Percentiles rank a stretch among this genome's conserved stretches.
Conservation (phyloP, 345 rosid species). For the Lepidium africanum region DNA sequence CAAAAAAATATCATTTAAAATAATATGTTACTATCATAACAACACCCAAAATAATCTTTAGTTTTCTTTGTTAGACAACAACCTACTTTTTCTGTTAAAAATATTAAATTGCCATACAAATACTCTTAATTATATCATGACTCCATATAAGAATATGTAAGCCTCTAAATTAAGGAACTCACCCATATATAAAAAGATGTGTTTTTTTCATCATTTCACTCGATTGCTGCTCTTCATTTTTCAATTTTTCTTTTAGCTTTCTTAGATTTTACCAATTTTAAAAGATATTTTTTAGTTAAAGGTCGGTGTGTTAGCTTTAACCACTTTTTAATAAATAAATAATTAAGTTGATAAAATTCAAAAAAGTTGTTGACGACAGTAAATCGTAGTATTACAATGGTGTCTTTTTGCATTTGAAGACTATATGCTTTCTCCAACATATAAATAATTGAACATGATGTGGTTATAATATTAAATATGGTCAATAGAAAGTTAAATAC, state of each 20-base stretch:
- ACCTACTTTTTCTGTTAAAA: too few relatives aligned
- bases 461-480: background rate
- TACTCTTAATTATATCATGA: too few relatives aligned
- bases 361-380: slow-evolving; percentile 12
- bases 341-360: slow-evolving; percentile 16
- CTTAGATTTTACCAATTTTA: background rate
- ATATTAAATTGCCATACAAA: too few relatives aligned
- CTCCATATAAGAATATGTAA: too few relatives aligned
- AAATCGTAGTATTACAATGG: too few relatives aligned
- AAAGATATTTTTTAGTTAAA: background rate
- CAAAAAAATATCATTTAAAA: too few relatives aligned
- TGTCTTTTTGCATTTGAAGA: background rate
- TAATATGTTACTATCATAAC: too few relatives aligned
- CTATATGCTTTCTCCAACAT: background rate
- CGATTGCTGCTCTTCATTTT: slow-evolving; percentile 11
- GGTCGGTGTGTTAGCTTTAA: slow-evolving; percentile 29
- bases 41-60: too few relatives aligned
- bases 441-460: background rate
- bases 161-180: too few relatives aligned
- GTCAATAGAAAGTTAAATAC: background rate
- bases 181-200: too few relatives aligned
- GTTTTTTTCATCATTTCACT: slow-evolving; percentile 3
- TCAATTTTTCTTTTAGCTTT: background rate
- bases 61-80: too few relatives aligned
- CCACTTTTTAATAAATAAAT: slow-evolving; percentile 16